A percentile compares a stretch with the other conserved stretches of the same genome.
Evolutionary conservation across 2,329 filamentous ascomycete species (phyloP).

Genomic region (Hymenoscyphus fraxineus): DNA sequence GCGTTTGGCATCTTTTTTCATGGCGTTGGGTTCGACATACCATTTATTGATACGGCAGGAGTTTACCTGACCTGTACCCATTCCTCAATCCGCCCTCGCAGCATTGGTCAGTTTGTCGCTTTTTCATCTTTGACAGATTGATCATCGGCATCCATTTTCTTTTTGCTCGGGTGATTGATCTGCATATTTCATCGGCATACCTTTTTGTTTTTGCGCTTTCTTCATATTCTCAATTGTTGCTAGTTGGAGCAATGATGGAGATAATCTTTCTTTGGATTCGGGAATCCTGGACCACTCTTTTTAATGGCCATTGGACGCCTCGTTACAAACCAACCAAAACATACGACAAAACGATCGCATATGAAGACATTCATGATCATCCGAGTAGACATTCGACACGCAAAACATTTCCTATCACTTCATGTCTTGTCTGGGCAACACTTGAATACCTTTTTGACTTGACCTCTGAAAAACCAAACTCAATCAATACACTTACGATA

Average conservation of each 20-base stretch:
- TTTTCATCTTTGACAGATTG: conserved; percentile 25
- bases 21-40: conserved; percentile 25
- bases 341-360: conserved; percentile 27
- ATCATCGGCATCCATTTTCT: conserved; percentile 17
- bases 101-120: conserved; percentile 19
- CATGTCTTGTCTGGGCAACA: conserved; percentile 10
- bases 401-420: conserved; percentile 16
- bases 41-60: conserved; percentile 19
- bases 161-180: conserved; percentile 30
- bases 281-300: conserved; percentile 33
- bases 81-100: conserved; percentile 13
- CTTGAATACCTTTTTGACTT: not conserved
- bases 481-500: conserved; percentile 4
- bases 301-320: conserved; percentile 19
- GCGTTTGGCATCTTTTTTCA: conserved; percentile 26
- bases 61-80: conserved; percentile 15
- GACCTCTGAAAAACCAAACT: conserved; percentile 1
- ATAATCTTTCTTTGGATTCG: conserved; percentile 31
- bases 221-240: conserved; percentile 19
- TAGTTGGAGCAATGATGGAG: conserved; percentile 17
- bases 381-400: conserved; percentile 11
- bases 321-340: conserved; percentile 17
- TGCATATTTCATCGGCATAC: conserved; percentile 31
- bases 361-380: conserved; percentile 27
- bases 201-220: conserved; percentile 26